phyloP scores from a whole-genome alignment of 306 rosid species.

The Vigna hirtella region DNA sequence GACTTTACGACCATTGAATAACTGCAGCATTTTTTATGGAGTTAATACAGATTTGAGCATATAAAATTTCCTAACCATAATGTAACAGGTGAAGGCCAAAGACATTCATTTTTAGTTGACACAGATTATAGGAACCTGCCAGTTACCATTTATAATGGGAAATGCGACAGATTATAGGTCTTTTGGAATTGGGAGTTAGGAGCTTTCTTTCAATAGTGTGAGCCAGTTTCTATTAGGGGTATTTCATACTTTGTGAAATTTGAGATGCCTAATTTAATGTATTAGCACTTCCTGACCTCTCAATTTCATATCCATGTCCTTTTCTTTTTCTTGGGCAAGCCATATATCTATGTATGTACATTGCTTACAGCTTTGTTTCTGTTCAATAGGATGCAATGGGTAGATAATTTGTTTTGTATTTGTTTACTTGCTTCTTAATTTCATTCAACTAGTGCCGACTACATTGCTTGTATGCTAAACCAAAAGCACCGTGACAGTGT shows the following conservation, averaged over 20 bases:
- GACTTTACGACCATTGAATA: not conserved
- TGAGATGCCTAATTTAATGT: constrained; percentile 33
- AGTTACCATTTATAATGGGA: not conserved
- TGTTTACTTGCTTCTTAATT: constrained; percentile 7
- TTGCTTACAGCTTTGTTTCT: not conserved
- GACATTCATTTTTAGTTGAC: no score
- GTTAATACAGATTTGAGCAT: no score
- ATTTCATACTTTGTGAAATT: constrained; percentile 10
- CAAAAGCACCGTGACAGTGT: not conserved
- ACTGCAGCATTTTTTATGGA: no score
- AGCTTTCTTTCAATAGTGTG: not conserved
- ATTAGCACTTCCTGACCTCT: constrained; percentile 10
- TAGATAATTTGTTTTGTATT: not conserved
- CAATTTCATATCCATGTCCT: constrained; percentile 1
- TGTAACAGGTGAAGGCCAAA: no score
- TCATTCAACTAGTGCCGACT: constrained; percentile 19
- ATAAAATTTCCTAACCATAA: no score
- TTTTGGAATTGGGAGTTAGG: not conserved
- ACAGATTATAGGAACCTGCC: no score
- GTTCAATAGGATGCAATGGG: not conserved
- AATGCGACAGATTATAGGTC: not conserved
- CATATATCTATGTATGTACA: constrained; percentile 10
- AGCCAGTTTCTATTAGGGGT: not conserved
- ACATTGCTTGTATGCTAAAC: constrained; percentile 4
- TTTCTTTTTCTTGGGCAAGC: not conserved